A percentile compares a stretch with the other conserved stretches of the same genome.
These are phyloP conservation scores for Naumovozyma dairenensis DNA, from an alignment of 805 yeast species.

Conservation along the genomic window DNA sequence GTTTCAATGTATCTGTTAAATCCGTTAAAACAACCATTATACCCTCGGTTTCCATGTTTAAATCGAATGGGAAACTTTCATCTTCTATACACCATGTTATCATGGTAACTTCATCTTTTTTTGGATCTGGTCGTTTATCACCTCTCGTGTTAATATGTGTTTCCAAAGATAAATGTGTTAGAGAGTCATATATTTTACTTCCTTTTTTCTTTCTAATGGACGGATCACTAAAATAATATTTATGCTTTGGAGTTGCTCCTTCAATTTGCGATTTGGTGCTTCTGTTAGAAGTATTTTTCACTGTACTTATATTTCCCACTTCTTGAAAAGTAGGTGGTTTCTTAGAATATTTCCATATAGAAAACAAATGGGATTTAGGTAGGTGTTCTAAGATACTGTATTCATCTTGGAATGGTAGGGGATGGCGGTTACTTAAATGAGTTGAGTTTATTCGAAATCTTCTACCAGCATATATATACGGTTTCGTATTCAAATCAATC, in stretches of 20 bases:
- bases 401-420: slow-evolving; percentile 19
- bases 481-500: slow-evolving; percentile 41
- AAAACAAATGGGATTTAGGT: slow-evolving; percentile 3
- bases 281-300: slow-evolving; percentile 6
- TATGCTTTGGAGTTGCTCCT: slow-evolving; percentile 35
- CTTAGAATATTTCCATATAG: slow-evolving; percentile 37
- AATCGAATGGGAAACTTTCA: slow-evolving; percentile 29
- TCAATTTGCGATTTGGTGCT: slow-evolving; percentile 42
- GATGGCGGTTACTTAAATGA: slow-evolving; percentile 27
- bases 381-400: slow-evolving; percentile 5
- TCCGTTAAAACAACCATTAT: slow-evolving; percentile 18
- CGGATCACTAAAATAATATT: slow-evolving; percentile 8
- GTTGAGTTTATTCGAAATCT: slow-evolving; percentile 40
- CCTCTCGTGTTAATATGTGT: slow-evolving; percentile 51
- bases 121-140: slow-evolving; percentile 53
- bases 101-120: slow-evolving; percentile 43
- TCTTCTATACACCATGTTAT: slow-evolving; percentile 58
- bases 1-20: slow-evolving; percentile 2
- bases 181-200: slow-evolving; percentile 34
- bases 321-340: slow-evolving; percentile 40
- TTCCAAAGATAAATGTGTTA: slow-evolving; percentile 59
- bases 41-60: slow-evolving; percentile 33
- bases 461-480: slow-evolving; percentile 61
- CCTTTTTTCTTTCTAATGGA: slow-evolving; percentile 26
- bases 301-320: slow-evolving; percentile 16